These are phyloP conservation scores for Colletotrichum agaves DNA, from an alignment of 2,329 filamentous ascomycete species.

Conservation along the genomic window DNA sequence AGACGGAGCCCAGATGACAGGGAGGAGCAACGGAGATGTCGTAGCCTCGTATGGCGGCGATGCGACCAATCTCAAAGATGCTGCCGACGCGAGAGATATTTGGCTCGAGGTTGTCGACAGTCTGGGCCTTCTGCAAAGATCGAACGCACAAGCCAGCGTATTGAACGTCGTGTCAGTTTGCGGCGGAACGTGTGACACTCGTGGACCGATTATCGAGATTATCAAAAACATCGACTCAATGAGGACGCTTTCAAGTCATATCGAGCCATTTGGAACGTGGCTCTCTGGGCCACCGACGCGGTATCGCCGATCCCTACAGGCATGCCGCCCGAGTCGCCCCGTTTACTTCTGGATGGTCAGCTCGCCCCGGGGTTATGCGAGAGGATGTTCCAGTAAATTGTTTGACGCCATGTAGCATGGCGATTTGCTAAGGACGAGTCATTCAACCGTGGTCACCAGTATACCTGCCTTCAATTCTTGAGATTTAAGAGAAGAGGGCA, in stretches of 20 bases:
- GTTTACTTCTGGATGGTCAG: neutral
- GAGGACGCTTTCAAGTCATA: neutral
- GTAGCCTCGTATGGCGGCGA: conserved; percentile 73
- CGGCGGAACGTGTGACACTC: no score
- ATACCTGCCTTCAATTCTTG: no score
- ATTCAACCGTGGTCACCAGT: no score
- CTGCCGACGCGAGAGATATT: conserved; percentile 73
- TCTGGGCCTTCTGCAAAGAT: conserved; percentile 68
- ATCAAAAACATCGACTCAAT: no score
- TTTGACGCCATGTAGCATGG: neutral
- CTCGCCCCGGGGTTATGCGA: neutral
- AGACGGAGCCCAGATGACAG: conserved; percentile 65
- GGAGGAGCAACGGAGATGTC: conserved; percentile 73
- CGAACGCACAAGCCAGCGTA: neutral
- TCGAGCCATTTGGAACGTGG: neutral
- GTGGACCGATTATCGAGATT: no score
- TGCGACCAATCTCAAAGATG: conserved; percentile 70
- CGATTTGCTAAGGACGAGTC: neutral
- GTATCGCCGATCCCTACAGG: neutral
- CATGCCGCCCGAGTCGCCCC: neutral
- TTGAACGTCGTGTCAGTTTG: neutral
- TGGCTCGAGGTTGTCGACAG: conserved; percentile 72
- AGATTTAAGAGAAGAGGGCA: neutral
- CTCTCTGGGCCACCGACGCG: neutral
- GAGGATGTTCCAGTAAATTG: neutral